Evolutionary conservation across 2,329 filamentous ascomycete genomes (phyloP), one percentile per base, ranked within the genome.

Genomic region (Metarhizium brunneum): DNA sequence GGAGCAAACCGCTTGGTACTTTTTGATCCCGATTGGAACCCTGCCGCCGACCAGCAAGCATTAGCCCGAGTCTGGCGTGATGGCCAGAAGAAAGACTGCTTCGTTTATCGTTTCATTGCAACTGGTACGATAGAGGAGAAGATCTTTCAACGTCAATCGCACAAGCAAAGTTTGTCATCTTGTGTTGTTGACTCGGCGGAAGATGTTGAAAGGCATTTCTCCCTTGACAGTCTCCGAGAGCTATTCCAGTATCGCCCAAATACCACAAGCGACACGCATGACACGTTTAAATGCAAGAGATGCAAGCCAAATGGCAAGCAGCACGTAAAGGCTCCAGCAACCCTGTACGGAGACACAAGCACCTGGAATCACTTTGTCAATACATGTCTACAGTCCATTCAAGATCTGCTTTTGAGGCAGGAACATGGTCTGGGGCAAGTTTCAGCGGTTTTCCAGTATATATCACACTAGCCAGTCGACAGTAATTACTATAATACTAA

Each of bases 291-390:
- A 74, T 99, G 94, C 71, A 96, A 96, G 76, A 80, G 94, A 45
- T 99, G 94, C 71, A 88, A 87, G 65, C 86, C 89, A 1, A 90
- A 95, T 64, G 92, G 92, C 0, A 86, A 81, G 58, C 94, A 99
- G 71, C 83, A 82, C 60, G 82, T 96, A 66, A 97, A 96, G 70
- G 90, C 92, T 1, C 88, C 88, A 4, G 94, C 94, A 1, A 92
- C 97, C 86, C 75, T 99, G 58, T 99, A 99, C 66, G 94, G 94
- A 53, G 94, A 99, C 66, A 97, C 94, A 25, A 97, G 91, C 72
- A 92, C 90, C n/a, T 99, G 94, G 94, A 99, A 99, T 66, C 94
- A 99, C 71, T 95, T 96, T 72, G 82, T 87, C 47, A 96, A 96
- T 64, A 82, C 85, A 3, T 86, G 83, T 0, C 72, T 99, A 66